A percentile compares a stretch with the other conserved stretches of the same genome.
These are phyloP conservation scores for Cercospora nicotianae DNA, from an alignment of 2,329 filamentous ascomycete genomes.

Conservation along the genomic window DNA sequence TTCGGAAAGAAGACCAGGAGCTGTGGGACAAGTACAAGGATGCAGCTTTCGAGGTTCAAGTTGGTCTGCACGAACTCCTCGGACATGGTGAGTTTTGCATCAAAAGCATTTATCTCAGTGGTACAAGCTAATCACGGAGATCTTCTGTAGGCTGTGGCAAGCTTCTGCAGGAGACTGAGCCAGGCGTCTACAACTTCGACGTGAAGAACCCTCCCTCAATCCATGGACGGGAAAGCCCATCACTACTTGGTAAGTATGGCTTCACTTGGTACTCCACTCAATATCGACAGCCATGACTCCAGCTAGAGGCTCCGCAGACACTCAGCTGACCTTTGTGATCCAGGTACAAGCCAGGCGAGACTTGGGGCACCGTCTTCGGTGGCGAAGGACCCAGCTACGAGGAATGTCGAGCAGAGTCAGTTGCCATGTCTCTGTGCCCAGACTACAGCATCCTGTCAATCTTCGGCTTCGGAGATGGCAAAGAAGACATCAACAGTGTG, in stretches of 20 bases:
- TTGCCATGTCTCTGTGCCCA: slow-evolving; percentile 87
- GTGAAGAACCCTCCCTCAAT: slow-evolving; percentile 75
- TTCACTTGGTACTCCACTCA: neutral
- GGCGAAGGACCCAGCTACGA: slow-evolving; percentile 84
- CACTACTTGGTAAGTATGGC: slow-evolving; percentile 60
- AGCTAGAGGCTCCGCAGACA: no score
- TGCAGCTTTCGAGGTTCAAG: slow-evolving; percentile 88
- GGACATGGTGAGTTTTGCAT: slow-evolving; percentile 60
- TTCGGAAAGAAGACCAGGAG: slow-evolving; percentile 72
- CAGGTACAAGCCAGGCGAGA: slow-evolving; percentile 85
- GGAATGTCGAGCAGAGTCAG: slow-evolving; percentile 90
- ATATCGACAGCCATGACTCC: neutral
- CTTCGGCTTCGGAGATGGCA: slow-evolving; percentile 85
- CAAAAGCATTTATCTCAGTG: neutral
- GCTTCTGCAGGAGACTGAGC: slow-evolving; percentile 81
- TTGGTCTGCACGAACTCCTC: slow-evolving; percentile 86
- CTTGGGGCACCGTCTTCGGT: slow-evolving; percentile 91
- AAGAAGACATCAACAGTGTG: slow-evolving; percentile 67
- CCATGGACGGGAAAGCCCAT: slow-evolving; percentile 77
- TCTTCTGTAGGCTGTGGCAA: slow-evolving; percentile 89
- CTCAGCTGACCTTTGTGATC: neutral
- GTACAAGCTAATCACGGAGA: slow-evolving; percentile 43
- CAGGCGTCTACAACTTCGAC: slow-evolving; percentile 87
- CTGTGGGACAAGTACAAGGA: slow-evolving; percentile 83
- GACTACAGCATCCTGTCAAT: slow-evolving; percentile 87